phyloP scores from a whole-genome alignment of 768 basidiomycete genomes.

The Suillus subalutaceus region DNA sequence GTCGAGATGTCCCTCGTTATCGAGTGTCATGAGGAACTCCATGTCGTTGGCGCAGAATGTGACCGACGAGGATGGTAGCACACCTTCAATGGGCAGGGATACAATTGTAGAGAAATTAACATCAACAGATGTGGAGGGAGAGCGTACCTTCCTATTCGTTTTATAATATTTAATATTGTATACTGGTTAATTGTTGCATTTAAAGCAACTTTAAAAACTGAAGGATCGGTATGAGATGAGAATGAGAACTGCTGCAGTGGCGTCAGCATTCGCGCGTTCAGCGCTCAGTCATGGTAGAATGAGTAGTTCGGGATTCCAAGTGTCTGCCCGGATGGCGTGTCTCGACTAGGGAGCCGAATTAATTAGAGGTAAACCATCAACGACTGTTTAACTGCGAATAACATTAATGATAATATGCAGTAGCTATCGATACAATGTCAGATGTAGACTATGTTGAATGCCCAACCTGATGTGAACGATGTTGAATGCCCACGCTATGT shows the following conservation, averaged over 20 bases:
- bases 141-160: no score
- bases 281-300: no score
- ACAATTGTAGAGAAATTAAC: neutral
- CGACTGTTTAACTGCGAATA: neutral
- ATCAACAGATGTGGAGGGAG: neutral
- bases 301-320: no score
- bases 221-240: no score
- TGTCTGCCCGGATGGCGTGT: no score
- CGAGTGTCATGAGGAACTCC: neutral
- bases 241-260: no score
- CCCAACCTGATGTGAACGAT: constrained; percentile 25
- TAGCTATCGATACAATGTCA: constrained; percentile 31
- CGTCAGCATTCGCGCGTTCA: no score
- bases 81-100: neutral
- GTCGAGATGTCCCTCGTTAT: neutral
- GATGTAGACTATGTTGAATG: constrained; percentile 37
- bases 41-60: neutral
- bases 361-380: neutral
- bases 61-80: neutral
- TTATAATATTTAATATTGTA: no score
- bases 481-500: constrained; percentile 25
- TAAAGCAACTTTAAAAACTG: no score
- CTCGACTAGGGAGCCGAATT: neutral
- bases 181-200: no score
- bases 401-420: constrained; percentile 6